A percentile compares a stretch with the other conserved stretches of the same genome.
These are phyloP conservation scores for Candida broadrunensis DNA, from an alignment of 805 yeast species.

Conservation along the genomic window DNA sequence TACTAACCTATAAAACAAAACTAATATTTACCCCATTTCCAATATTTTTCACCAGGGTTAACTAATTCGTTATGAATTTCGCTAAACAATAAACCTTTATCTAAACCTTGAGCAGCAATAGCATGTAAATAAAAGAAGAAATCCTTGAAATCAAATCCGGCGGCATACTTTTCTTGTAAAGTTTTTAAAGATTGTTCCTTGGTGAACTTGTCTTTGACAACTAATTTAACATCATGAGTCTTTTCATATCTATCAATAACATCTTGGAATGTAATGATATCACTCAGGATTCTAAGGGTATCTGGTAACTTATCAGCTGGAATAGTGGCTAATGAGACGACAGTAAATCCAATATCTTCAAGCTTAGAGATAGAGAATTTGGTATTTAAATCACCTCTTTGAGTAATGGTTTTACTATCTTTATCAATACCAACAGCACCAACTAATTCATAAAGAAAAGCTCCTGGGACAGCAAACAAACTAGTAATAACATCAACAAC, in stretches of 20 bases:
- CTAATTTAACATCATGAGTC: conserved; percentile 30
- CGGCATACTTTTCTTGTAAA: background rate
- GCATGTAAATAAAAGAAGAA: conserved; percentile 16
- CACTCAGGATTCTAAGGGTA: conserved; percentile 41
- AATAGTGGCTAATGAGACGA: conserved; percentile 39
- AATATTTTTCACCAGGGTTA: conserved; percentile 33
- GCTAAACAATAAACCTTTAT: conserved; percentile 16
- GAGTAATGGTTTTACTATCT: conserved; percentile 27
- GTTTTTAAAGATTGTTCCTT: conserved; percentile 18
- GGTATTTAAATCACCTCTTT: conserved; percentile 37
- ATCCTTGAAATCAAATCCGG: background rate
- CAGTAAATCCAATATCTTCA: conserved; percentile 41
- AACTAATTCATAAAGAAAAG: conserved; percentile 27
- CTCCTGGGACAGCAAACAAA: conserved; percentile 8
- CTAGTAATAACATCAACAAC: conserved; percentile 9
- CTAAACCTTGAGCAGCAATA: conserved; percentile 13
- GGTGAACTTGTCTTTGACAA: conserved; percentile 21
- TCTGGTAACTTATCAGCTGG: conserved; percentile 39
- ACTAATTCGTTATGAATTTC: conserved; percentile 28
- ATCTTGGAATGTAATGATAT: conserved; percentile 34
- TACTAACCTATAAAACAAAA: background rate
- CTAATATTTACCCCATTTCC: conserved; percentile 34
- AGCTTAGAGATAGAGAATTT: conserved; percentile 31
- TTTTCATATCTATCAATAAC: conserved; percentile 38
- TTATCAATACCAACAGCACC: conserved; percentile 34